A percentile compares a stretch with the other conserved stretches of the same genome.
Evolutionary conservation across 768 basidiomycete genomes (phyloP).

Genomic region (Paxillus ammoniavirescens): DNA sequence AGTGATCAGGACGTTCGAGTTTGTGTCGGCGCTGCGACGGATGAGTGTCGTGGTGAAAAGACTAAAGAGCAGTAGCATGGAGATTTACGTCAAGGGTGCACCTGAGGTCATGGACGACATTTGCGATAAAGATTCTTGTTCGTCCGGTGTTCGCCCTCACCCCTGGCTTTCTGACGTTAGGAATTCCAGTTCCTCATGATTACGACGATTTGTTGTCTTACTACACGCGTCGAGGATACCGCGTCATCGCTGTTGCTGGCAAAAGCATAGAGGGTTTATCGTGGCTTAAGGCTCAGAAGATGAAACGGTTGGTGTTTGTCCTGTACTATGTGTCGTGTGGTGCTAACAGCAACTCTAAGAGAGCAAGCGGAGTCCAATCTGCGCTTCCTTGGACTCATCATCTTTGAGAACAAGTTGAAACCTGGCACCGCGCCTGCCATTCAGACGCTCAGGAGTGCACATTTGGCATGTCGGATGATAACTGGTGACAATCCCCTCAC

Average conservation of each 20-base stretch:
- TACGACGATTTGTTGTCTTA: conserved; percentile 96
- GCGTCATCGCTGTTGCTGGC: conserved; percentile 97
- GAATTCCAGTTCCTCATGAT: conserved; percentile 79
- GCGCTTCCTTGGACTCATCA: conserved; percentile 90
- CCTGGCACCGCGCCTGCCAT: conserved; percentile 89
- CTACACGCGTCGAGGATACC: conserved; percentile 94
- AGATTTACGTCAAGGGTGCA: conserved; percentile 98
- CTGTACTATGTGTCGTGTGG: neutral
- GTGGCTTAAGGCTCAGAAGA: conserved; percentile 95
- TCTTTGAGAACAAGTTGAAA: conserved; percentile 98
- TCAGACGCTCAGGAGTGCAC: conserved; percentile 81
- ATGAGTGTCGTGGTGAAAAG: conserved; percentile 99
- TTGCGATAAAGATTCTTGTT: conserved; percentile 89
- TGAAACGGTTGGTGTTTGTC: conserved; percentile 70
- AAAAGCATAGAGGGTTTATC: conserved; percentile 92
- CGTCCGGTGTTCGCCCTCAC: conserved; percentile 31
- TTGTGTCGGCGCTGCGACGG: conserved; percentile 86
- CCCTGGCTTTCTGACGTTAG: conserved; percentile 12
- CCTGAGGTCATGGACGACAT: conserved; percentile 98
- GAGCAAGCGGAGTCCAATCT: conserved; percentile 93
- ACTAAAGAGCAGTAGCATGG: conserved; percentile 92
- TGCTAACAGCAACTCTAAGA: conserved; percentile 38
- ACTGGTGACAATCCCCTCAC: conserved; percentile 98
- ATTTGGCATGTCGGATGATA: conserved; percentile 95
- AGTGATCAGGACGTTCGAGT: conserved; percentile 94